A percentile compares a stretch with the other conserved stretches of the same genome.
Conservation (phyloP, 805 yeast species). For the Candida sphagnicola region DNA sequence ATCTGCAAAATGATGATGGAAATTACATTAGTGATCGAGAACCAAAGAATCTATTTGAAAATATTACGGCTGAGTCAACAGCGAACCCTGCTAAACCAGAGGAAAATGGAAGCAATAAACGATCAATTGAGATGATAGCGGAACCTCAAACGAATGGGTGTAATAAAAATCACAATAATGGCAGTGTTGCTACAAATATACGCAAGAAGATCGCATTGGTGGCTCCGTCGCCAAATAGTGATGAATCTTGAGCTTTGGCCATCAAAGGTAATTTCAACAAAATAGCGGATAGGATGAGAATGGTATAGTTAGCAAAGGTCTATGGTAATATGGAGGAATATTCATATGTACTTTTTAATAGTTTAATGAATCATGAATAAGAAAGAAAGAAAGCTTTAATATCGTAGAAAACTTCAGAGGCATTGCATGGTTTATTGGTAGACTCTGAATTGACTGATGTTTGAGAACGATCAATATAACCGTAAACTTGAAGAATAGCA, state of each 20-base stretch:
- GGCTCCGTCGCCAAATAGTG: background rate
- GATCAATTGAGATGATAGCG: background rate
- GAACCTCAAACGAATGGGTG: background rate
- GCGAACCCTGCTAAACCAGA: background rate
- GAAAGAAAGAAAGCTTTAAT: no score
- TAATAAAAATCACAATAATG: background rate
- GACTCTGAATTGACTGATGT: no score
- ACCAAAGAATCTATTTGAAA: constrained; percentile 2
- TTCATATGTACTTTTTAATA: no score
- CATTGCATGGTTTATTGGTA: no score
- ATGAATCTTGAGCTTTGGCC: no score
- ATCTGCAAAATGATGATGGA: background rate
- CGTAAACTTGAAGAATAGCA: no score
- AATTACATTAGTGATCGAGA: background rate
- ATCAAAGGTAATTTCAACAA: no score
- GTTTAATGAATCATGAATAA: no score
- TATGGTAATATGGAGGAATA: background rate
- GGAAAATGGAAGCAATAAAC: background rate
- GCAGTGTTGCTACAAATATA: background rate
- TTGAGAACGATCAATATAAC: no score
- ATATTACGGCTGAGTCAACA: background rate
- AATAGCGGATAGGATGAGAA: no score
- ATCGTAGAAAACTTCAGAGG: no score
- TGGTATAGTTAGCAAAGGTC: background rate
- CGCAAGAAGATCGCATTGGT: background rate